These are phyloP conservation scores for Ceratobasidium sp. DNA, from an alignment of 1,284 basidiomycete genomes.

Conservation along the genomic window DNA sequence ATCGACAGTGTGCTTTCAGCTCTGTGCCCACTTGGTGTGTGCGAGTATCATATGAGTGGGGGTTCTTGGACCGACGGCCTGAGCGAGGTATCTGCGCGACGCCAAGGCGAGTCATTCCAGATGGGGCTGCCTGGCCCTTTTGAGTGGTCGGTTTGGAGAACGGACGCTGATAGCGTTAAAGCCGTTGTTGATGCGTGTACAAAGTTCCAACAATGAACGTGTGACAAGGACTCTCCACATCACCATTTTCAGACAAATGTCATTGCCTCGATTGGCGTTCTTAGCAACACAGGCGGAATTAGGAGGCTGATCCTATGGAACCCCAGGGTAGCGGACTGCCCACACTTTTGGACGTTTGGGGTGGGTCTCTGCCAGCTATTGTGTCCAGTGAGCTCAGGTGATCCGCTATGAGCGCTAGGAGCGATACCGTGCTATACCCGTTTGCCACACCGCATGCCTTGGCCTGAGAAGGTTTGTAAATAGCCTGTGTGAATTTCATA, in stretches of 20 bases:
- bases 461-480: constrained; percentile 36
- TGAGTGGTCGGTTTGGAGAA: constrained; percentile 73
- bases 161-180: constrained; percentile 60
- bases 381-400: constrained; percentile 16
- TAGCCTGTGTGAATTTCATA: constrained; percentile 13
- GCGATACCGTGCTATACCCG: constrained; percentile 5
- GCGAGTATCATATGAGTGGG: constrained; percentile 74
- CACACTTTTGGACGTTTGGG: neutral
- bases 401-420: neutral
- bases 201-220: constrained; percentile 11
- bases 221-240: constrained; percentile 5
- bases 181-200: constrained; percentile 53
- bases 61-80: constrained; percentile 52
- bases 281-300: constrained; percentile 38
- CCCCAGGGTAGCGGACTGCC: neutral
- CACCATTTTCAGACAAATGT: constrained; percentile 12
- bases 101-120: constrained; percentile 65
- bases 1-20: constrained; percentile 57
- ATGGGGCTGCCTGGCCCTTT: constrained; percentile 64
- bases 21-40: constrained; percentile 62
- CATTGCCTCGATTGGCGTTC: neutral
- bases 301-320: constrained; percentile 18
- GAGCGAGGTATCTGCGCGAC: constrained; percentile 58
- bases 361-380: constrained; percentile 19
- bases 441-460: constrained; percentile 22